These are phyloP conservation scores for Cladophialophora yegresii DNA, from an alignment of 2,329 filamentous ascomycete genomes.

Conservation along the genomic window DNA sequence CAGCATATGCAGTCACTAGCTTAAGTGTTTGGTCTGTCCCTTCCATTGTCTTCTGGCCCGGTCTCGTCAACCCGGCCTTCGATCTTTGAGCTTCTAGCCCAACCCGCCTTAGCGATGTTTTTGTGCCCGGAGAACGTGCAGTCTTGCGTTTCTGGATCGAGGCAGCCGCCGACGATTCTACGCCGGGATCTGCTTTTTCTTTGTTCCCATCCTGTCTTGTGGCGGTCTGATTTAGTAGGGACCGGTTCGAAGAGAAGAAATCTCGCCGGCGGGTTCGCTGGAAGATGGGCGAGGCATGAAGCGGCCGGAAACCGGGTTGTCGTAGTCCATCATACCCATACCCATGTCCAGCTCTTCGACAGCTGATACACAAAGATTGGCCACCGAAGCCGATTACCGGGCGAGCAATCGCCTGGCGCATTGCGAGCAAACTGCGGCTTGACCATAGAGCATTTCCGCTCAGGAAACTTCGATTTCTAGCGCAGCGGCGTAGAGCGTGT, in stretches of 20 bases:
- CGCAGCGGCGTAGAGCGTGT: not conserved
- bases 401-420: slow-evolving; percentile 21
- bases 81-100: slow-evolving; percentile 78
- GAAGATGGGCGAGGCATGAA: slow-evolving; percentile 42
- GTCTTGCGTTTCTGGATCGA: slow-evolving; percentile 51
- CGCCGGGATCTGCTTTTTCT: slow-evolving; percentile 3
- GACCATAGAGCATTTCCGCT: not conserved
- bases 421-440: not conserved
- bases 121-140: slow-evolving; percentile 56
- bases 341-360: slow-evolving; percentile 38
- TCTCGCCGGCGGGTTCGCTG: slow-evolving; percentile 55
- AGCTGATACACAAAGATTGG: slow-evolving; percentile 38
- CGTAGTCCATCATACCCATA: slow-evolving; percentile 32
- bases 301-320: slow-evolving; percentile 41
- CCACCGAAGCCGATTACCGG: slow-evolving; percentile 17
- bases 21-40: slow-evolving; percentile 42
- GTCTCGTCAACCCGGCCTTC: slow-evolving; percentile 53
- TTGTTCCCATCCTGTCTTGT: slow-evolving; percentile 14
- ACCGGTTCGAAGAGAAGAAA: slow-evolving; percentile 68
- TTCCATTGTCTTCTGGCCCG: slow-evolving; percentile 42
- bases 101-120: slow-evolving; percentile 78
- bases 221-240: slow-evolving; percentile 37
- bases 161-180: slow-evolving; percentile 1
- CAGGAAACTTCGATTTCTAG: not conserved
- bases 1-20: slow-evolving; percentile 65